Evolutionary conservation across 163 green algal species (phyloP).

Genomic region (Botryococcus braunii): DNA sequence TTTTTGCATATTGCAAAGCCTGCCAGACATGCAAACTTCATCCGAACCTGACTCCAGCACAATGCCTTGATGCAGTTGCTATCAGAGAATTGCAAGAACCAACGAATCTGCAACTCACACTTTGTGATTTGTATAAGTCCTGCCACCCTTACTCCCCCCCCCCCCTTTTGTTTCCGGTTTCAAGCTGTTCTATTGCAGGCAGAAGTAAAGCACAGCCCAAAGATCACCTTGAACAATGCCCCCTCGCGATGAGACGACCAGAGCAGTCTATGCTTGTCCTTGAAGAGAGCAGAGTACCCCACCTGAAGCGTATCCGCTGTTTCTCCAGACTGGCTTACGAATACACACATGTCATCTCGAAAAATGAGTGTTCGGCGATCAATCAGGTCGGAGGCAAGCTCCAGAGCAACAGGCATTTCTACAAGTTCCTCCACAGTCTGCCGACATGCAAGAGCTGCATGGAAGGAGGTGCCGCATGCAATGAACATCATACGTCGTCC

Average conservation of each 20-base stretch:
- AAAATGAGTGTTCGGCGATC: conserved; percentile 75
- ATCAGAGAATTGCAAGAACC: no score
- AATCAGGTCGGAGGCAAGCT: conserved; percentile 87
- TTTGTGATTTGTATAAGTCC: no score
- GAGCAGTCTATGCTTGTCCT: no score
- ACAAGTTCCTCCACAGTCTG: conserved; percentile 74
- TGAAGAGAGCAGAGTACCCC: no score
- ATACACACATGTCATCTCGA: conserved; percentile 81
- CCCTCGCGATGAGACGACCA: not conserved
- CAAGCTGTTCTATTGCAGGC: no score
- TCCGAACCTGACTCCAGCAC: no score
- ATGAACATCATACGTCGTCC: conserved; percentile 84
- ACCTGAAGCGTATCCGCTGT: conserved; percentile 90
- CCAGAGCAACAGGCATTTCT: conserved; percentile 72
- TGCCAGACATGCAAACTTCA: not conserved
- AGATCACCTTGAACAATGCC: no score
- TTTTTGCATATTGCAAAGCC: conserved; percentile 77
- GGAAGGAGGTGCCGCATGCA: conserved; percentile 88
- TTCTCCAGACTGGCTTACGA: conserved; percentile 89
- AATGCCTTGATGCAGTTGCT: no score
- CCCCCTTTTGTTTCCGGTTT: no score
- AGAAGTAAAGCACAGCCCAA: no score
- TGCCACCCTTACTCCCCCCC: no score
- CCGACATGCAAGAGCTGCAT: conserved; percentile 75
- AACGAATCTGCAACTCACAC: no score